Evolutionary conservation across 495 filamentous ascomycete species (phyloP).

Genomic region (Pseudevernia furfuracea): DNA sequence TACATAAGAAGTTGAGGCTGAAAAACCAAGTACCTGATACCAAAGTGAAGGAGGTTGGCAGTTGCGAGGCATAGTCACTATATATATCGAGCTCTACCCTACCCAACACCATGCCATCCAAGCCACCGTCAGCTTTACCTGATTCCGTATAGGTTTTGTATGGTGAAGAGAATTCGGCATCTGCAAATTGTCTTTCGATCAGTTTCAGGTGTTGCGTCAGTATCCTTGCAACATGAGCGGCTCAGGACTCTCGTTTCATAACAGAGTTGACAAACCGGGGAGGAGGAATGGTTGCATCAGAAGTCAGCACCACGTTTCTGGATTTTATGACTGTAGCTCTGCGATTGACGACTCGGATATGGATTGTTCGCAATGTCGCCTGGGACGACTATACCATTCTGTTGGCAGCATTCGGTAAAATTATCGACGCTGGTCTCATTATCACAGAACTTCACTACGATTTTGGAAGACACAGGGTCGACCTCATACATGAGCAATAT

Average conservation of each 20-base stretch:
- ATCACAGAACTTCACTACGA: slow-evolving; percentile 17
- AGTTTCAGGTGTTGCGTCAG: not conserved
- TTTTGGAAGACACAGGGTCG: slow-evolving; percentile 16
- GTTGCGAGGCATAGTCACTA: not conserved
- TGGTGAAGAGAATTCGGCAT: not conserved
- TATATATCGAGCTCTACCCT: slow-evolving; percentile 1
- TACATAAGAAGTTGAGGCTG: not conserved
- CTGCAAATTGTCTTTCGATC: not conserved
- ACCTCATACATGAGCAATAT: slow-evolving; percentile 13
- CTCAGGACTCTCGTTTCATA: not conserved
- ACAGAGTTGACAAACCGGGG: slow-evolving; percentile 8
- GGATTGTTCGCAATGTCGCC: slow-evolving; percentile 14
- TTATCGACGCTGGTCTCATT: slow-evolving; percentile 14
- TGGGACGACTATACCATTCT: slow-evolving; percentile 22
- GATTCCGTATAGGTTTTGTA: not conserved
- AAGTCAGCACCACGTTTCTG: slow-evolving; percentile 12
- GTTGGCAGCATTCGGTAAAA: slow-evolving; percentile 7
- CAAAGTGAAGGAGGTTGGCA: not conserved
- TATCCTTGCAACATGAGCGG: slow-evolving; percentile 8
- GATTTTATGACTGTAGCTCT: slow-evolving; percentile 5
- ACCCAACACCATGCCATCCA: not conserved
- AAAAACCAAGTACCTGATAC: not conserved
- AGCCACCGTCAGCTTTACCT: not conserved
- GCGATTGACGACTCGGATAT: slow-evolving; percentile 17
- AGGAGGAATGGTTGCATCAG: slow-evolving; percentile 14